Conservation (phyloP, 768 basidiomycete species). For the Psilocybe tampanensis region DNA sequence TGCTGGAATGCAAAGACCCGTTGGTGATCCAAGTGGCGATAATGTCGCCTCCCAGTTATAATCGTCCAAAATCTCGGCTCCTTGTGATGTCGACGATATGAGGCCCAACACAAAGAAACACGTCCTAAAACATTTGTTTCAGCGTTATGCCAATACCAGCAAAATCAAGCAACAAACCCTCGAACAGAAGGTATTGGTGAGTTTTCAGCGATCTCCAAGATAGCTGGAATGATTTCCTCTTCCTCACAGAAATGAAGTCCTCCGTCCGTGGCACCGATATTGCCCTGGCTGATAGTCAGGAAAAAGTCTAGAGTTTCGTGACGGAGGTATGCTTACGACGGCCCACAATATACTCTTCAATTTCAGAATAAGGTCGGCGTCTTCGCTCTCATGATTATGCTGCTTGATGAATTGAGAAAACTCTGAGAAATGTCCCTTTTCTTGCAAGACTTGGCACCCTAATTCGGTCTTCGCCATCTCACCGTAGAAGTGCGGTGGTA, state of each 20-base stretch:
- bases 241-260: conserved; percentile 96
- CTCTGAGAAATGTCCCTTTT: conserved; percentile 88
- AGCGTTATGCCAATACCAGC: not conserved
- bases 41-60: conserved; percentile 92
- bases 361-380: conserved; percentile 82
- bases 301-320: not conserved
- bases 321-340: conserved; percentile 60
- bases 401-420: conserved; percentile 90
- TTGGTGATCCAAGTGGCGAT: conserved; percentile 83
- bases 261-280: conserved; percentile 87
- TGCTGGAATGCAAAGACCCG: conserved; percentile 89
- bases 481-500: conserved; percentile 96
- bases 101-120: conserved; percentile 96
- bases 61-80: conserved; percentile 91
- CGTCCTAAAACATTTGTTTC: conserved; percentile 57
- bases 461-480: conserved; percentile 97
- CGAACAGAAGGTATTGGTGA: conserved; percentile 89
- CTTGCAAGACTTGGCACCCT: conserved; percentile 88
- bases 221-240: conserved; percentile 88
- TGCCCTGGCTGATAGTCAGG: conserved; percentile 65
- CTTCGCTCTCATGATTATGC: conserved; percentile 84
- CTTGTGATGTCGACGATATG: conserved; percentile 88
- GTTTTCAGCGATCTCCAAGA: conserved; percentile 89
- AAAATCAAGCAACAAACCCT: conserved; percentile 66
- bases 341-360: conserved; percentile 97